A percentile compares a stretch with the other conserved stretches of the same genome.
phyloP scores from a whole-genome alignment of 1,139 yeast species.

The Debaryomyces singareniensis region DNA sequence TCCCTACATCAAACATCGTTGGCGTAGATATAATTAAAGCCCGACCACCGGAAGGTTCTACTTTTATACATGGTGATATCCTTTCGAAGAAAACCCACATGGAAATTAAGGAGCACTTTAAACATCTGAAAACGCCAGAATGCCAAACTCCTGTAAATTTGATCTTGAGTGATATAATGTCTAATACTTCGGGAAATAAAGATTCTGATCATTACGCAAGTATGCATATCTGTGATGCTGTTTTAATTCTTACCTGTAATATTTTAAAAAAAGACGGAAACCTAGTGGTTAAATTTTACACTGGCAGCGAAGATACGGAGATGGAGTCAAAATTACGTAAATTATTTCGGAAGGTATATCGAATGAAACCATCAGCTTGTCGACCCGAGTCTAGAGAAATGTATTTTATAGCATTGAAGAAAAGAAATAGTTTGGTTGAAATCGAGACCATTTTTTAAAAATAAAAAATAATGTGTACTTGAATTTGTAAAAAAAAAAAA shows the following conservation, averaged over 20 bases:
- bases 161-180: constrained; percentile 44
- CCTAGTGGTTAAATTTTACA: constrained; percentile 36
- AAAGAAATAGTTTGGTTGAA: constrained; percentile 2
- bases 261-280: constrained; percentile 27
- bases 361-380: constrained; percentile 33
- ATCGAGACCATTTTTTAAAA: neutral
- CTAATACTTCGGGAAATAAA: constrained; percentile 39
- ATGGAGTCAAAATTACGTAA: constrained; percentile 19
- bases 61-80: constrained; percentile 38
- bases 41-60: constrained; percentile 34
- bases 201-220: constrained; percentile 40
- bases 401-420: constrained; percentile 27
- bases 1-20: constrained; percentile 16
- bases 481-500: constrained; percentile 9
- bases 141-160: constrained; percentile 19
- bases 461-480: neutral
- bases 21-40: constrained; percentile 40
- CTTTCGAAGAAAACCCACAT: constrained; percentile 27
- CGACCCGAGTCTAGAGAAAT: constrained; percentile 35
- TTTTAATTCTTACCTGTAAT: constrained; percentile 21
- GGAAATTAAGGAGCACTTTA: constrained; percentile 18
- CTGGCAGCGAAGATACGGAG: constrained; percentile 31
- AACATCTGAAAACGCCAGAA: constrained; percentile 1
- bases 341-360: constrained; percentile 26
- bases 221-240: constrained; percentile 40